Conservation (phyloP, 768 basidiomycete species). For the Asterophora lycoperdoides region DNA sequence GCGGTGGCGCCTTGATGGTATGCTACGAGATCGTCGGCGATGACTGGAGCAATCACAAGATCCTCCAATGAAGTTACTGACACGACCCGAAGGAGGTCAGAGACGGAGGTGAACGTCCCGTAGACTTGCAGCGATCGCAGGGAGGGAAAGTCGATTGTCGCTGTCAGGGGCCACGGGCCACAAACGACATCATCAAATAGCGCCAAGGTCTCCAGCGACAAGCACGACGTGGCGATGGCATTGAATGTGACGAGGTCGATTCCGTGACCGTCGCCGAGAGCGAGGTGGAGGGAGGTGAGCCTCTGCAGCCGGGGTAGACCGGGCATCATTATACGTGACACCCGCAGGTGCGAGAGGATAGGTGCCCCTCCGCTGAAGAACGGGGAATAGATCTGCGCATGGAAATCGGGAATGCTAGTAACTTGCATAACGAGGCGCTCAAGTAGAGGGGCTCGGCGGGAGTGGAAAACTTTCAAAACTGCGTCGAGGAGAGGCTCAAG, state of each 20-base stretch:
- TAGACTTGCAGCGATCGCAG: conserved; percentile 15
- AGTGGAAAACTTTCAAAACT: conserved; percentile 6
- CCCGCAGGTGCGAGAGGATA: conserved; percentile 8
- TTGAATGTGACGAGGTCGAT: conserved; percentile 7
- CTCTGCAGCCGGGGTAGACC: conserved; percentile 8
- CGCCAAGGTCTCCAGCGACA: conserved; percentile 10
- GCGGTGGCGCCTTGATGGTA: conserved; percentile 4
- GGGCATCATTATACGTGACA: conserved; percentile 12
- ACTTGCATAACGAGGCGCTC: conserved; percentile 11
- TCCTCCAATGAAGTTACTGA: conserved; percentile 8
- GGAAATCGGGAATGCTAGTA: conserved; percentile 1
- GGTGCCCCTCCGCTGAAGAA: conserved; percentile 8
- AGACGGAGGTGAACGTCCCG: conserved; percentile 16
- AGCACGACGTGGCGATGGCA: conserved; percentile 8
- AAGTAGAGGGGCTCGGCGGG: conserved; percentile 8
- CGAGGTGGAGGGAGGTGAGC: conserved; percentile 13
- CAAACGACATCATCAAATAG: conserved; percentile 15
- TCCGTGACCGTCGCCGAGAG: conserved; percentile 8
- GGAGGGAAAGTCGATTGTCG: conserved; percentile 9
- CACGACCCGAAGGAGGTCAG: conserved; percentile 15
- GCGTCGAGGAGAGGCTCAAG: conserved; percentile 12
- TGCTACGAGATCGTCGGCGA: conserved; percentile 12
- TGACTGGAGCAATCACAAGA: conserved; percentile 12
- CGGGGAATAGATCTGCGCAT: neutral
- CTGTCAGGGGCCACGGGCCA: conserved; percentile 15